Evolutionary conservation across 2,329 filamentous ascomycete genomes (phyloP).

Genomic region (Fusarium protoensiforme): DNA sequence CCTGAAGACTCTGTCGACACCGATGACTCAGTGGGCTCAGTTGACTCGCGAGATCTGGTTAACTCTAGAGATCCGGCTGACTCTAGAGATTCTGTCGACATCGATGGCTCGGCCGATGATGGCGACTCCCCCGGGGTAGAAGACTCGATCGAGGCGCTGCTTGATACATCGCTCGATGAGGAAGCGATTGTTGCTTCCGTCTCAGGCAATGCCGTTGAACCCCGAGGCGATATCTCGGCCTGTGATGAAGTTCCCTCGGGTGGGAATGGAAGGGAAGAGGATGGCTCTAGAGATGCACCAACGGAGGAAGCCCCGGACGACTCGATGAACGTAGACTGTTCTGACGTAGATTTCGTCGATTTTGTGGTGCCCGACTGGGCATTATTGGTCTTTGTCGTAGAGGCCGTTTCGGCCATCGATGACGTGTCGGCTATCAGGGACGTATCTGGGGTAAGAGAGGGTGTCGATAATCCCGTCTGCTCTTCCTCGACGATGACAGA

Average conservation of each 20-base stretch:
- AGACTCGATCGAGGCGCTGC: neutral
- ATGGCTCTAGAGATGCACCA: neutral
- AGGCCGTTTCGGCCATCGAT: neutral
- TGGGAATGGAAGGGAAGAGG: neutral
- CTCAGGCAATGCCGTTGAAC: neutral
- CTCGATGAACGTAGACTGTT: neutral
- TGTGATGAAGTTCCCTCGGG: neutral
- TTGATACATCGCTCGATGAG: neutral
- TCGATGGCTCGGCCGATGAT: neutral
- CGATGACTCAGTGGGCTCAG: too few species aligned
- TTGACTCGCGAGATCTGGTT: too few species aligned
- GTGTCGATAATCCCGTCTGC: neutral
- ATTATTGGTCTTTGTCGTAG: neutral
- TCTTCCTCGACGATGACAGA: neutral
- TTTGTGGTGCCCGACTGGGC: neutral
- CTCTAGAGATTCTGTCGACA: neutral
- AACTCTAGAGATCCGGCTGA: too few species aligned
- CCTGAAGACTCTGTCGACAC: too few species aligned
- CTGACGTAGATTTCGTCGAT: neutral
- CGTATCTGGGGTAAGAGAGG: neutral
- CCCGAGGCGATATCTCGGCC: neutral
- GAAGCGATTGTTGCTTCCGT: neutral
- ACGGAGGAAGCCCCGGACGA: neutral
- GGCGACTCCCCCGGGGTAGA: neutral
- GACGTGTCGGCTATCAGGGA: neutral